Evolutionary conservation across 352 stramenopile species (phyloP).

Genomic region (Pythium pyrilobum): DNA sequence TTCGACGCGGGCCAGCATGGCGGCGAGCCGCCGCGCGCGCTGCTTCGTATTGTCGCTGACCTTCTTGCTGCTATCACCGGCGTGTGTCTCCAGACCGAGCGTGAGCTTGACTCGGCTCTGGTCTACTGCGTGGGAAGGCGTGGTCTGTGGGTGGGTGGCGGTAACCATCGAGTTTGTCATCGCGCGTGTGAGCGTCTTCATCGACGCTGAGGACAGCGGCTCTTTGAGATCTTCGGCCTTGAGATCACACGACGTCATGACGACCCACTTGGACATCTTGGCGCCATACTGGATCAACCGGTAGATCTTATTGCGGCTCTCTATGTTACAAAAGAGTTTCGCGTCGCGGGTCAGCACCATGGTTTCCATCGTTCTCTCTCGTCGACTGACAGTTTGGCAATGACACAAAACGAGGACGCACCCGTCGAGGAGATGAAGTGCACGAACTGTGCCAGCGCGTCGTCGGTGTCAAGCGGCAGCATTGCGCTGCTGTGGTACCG

Average conservation of each 20-base stretch:
- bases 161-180: no score
- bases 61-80: not conserved
- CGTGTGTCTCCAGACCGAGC: not conserved
- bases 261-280: constrained; percentile 42
- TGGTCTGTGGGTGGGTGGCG: no score
- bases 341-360: not conserved
- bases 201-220: no score
- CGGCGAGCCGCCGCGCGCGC: constrained; percentile 12
- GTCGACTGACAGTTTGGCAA: not conserved
- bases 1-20: constrained; percentile 32
- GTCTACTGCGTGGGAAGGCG: no score
- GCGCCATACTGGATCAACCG: constrained; percentile 56
- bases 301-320: constrained; percentile 58
- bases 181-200: constrained; percentile 7
- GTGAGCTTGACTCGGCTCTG: not conserved
- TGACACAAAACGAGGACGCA: constrained; percentile 2
- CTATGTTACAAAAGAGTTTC: constrained; percentile 19
- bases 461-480: constrained; percentile 14
- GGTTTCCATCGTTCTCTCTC: not conserved
- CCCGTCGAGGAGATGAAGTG: constrained; percentile 50
- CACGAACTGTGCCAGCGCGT: constrained; percentile 33
- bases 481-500: constrained; percentile 2
- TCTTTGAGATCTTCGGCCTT: constrained; percentile 9
- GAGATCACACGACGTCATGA: constrained; percentile 20
- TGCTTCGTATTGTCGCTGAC: not conserved